Percentiles rank a stretch among this genome's conserved stretches.
phyloP scores from a whole-genome alignment of 2,329 filamentous ascomycete species.

The Fusarium nygamai region DNA sequence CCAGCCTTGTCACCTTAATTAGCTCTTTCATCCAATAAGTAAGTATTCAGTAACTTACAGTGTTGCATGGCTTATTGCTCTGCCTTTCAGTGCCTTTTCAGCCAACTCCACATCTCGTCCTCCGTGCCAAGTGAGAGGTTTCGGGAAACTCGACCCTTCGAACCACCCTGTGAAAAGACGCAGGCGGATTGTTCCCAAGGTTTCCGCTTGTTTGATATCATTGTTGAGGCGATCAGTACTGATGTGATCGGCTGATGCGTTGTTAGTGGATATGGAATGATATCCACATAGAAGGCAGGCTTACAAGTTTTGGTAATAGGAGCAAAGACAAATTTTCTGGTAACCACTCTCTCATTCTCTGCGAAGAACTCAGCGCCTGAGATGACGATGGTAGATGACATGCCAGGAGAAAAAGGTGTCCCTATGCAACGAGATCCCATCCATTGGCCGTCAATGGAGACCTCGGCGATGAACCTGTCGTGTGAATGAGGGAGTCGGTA shows the following conservation, averaged over 20 bases:
- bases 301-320: conserved; percentile 13
- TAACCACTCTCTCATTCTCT: background rate
- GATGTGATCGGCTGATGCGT: background rate
- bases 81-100: conserved; percentile 44
- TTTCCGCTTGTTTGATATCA: background rate
- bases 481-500: background rate
- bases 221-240: background rate
- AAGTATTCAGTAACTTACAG: conserved; percentile 7
- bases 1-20: background rate
- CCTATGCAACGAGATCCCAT: background rate
- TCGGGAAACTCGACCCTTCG: fast-evolving
- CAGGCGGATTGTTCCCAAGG: conserved; percentile 33
- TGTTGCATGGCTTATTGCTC: conserved; percentile 37
- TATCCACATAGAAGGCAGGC: fast-evolving
- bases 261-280: background rate
- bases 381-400: background rate
- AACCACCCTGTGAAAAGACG: fast-evolving
- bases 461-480: fast-evolving
- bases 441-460: conserved; percentile 32
- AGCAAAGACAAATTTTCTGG: conserved; percentile 22
- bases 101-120: background rate
- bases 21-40: background rate
- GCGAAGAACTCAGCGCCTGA: background rate
- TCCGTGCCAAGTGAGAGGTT: too few species aligned
- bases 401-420: background rate